A percentile compares a stretch with the other conserved stretches of the same genome.
phyloP scores from a whole-genome alignment of 192 early-diverging fungal genomes.

The Jimgerdemannia flammicorona region DNA sequence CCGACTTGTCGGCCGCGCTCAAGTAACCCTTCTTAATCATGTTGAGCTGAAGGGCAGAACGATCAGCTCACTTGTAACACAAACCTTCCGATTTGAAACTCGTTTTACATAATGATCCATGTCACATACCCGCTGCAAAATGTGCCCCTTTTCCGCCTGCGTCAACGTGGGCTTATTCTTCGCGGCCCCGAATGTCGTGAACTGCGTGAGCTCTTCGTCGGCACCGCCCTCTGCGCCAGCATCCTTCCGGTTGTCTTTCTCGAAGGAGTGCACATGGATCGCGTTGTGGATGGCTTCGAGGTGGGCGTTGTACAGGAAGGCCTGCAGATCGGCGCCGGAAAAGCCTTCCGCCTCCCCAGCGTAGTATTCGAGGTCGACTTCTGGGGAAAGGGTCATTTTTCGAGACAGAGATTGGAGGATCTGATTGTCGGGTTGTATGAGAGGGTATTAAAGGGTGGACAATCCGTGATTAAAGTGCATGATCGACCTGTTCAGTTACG shows the following conservation, averaged over 20 bases:
- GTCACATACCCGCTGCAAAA: slow-evolving; percentile 42
- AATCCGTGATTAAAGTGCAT: too few relatives aligned
- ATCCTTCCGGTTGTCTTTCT: slow-evolving; percentile 25
- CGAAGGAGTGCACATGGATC: slow-evolving; percentile 47
- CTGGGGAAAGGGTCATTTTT: slow-evolving; percentile 61
- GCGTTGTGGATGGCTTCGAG: slow-evolving; percentile 82
- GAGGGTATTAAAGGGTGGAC: too few relatives aligned
- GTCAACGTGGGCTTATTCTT: slow-evolving; percentile 39
- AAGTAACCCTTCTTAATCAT: slow-evolving; percentile 9
- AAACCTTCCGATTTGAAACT: too few relatives aligned
- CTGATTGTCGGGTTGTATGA: too few relatives aligned
- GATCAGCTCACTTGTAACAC: too few relatives aligned
- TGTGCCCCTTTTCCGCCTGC: slow-evolving; percentile 48
- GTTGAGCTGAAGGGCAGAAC: background rate
- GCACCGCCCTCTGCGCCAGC: slow-evolving; percentile 2
- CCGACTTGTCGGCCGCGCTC: background rate
- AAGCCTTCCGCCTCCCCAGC: slow-evolving; percentile 70
- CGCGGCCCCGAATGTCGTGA: slow-evolving; percentile 32
- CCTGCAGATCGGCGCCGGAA: slow-evolving; percentile 94
- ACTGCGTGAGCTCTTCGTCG: slow-evolving; percentile 30
- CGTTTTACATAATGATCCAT: too few relatives aligned
- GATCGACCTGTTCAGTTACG: too few relatives aligned
- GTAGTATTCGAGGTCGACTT: slow-evolving; percentile 59
- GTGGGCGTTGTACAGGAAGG: slow-evolving; percentile 88
- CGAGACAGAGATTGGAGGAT: slow-evolving; percentile 75